A percentile compares a stretch with the other conserved stretches of the same genome.
phyloP scores from a whole-genome alignment of 2,329 filamentous ascomycete species.

The Tolypocladium ovalisporum region DNA sequence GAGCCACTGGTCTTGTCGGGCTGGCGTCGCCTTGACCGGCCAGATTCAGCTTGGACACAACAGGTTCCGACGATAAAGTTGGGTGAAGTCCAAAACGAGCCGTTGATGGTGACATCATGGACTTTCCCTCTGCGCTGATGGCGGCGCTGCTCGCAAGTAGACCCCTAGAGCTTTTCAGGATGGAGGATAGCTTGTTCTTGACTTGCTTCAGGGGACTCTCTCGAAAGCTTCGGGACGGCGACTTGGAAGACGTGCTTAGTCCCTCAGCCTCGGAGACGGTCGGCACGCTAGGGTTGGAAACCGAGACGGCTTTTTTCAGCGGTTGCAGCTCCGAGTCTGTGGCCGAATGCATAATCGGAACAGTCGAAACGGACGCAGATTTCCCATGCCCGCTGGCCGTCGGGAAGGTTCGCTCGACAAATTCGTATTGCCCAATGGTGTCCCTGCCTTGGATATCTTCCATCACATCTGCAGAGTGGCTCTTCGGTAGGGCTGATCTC shows the following conservation, averaged over 20 bases:
- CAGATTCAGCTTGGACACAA: constrained; percentile 17
- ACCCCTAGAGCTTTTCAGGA: constrained; percentile 77
- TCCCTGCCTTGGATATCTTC: constrained; percentile 41
- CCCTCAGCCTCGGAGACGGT: constrained; percentile 34
- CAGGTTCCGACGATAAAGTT: constrained; percentile 37
- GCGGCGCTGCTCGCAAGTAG: constrained; percentile 70
- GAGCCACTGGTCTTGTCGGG: constrained; percentile 29
- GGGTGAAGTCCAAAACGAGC: constrained; percentile 32
- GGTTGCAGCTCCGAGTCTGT: constrained; percentile 11
- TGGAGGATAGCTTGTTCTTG: constrained; percentile 85
- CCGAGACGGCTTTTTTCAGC: constrained; percentile 50
- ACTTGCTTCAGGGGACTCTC: constrained; percentile 85
- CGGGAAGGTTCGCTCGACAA: constrained; percentile 1
- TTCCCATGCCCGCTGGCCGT: constrained; percentile 35
- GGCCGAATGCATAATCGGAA: constrained; percentile 20
- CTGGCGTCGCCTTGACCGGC: constrained; percentile 19
- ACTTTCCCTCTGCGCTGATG: constrained; percentile 51
- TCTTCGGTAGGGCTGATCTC: constrained; percentile 47
- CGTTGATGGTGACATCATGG: constrained; percentile 42
- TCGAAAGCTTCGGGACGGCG: constrained; percentile 42
- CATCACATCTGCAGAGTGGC: constrained; percentile 50
- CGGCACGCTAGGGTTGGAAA: constrained; percentile 42
- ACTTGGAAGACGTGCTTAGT: constrained; percentile 40
- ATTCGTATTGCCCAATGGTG: constrained; percentile 33
- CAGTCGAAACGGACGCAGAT: constrained; percentile 49